These are phyloP conservation scores for Prunus padus DNA, from an alignment of 306 rosid species.

Conservation along the genomic window DNA sequence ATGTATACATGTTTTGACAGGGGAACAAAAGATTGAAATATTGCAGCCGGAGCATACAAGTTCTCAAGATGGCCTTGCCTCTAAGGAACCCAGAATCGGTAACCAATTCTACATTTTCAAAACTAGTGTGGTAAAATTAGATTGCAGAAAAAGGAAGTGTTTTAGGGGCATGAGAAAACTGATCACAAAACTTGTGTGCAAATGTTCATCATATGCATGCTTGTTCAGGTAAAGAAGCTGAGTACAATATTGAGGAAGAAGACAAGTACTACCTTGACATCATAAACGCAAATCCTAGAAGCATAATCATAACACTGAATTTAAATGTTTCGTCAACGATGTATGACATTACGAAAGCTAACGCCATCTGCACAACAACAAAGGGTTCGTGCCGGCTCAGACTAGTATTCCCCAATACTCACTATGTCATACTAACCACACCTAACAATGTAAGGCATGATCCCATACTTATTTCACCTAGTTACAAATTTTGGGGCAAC, in stretches of 20 bases:
- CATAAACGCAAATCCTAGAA: conserved; percentile 47
- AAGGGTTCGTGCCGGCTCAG: conserved; percentile 52
- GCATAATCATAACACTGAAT: conserved; percentile 39
- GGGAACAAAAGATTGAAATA: conserved; percentile 35
- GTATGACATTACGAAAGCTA: conserved; percentile 60
- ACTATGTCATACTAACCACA: conserved; percentile 48
- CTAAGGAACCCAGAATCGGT: conserved; percentile 35
- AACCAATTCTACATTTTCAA: conserved; percentile 5
- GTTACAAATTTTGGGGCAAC: background rate
- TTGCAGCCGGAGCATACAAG: conserved; percentile 30
- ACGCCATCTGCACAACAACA: conserved; percentile 45
- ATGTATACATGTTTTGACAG: conserved; percentile 34
- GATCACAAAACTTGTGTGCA: background rate
- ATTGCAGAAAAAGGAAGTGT: background rate
- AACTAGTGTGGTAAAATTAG: background rate
- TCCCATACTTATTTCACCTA: background rate
- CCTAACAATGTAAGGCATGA: conserved; percentile 49
- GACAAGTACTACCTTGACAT: conserved; percentile 55
- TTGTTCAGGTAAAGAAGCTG: conserved; percentile 52
- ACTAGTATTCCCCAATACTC: conserved; percentile 47
- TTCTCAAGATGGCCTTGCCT: conserved; percentile 13
- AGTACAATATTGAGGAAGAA: conserved; percentile 56
- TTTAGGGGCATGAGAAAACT: background rate
- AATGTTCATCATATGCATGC: background rate
- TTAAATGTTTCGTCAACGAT: conserved; percentile 57